These are phyloP conservation scores for Allium sativum DNA, from an alignment of 106 monocot genomes.

Conservation along the genomic window DNA sequence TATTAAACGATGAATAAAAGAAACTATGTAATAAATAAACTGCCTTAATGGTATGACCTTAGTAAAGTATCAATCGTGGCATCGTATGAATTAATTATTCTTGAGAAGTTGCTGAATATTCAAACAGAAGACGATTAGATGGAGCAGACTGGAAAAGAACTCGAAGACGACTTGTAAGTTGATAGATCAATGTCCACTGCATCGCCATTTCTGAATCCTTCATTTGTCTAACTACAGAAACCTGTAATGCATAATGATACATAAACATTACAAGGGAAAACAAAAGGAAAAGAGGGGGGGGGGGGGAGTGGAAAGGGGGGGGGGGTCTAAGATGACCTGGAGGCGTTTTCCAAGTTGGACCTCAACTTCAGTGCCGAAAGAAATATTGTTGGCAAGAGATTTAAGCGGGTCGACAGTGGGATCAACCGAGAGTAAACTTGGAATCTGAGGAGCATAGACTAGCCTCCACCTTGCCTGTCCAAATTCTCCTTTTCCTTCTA, in stretches of 20 bases:
- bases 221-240: slow-evolving; percentile 93
- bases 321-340: slow-evolving; percentile 32
- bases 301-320: too few species aligned
- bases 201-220: slow-evolving; percentile 99
- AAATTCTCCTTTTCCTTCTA: slow-evolving; percentile 96
- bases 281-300: not conserved
- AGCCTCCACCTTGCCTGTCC: slow-evolving; percentile 96
- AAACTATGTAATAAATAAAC: too few species aligned
- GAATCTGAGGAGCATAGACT: slow-evolving; percentile 97
- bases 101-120: slow-evolving; percentile 89
- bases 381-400: slow-evolving; percentile 93
- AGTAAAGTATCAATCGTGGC: not conserved
- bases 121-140: slow-evolving; percentile 87
- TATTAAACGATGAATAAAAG: too few species aligned
- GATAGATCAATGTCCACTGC: slow-evolving; percentile 91
- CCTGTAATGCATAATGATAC: slow-evolving; percentile 27
- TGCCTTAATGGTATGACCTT: slow-evolving; percentile 1
- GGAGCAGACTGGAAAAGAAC: slow-evolving; percentile 90
- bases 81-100: slow-evolving; percentile 17
- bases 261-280: slow-evolving; percentile 1
- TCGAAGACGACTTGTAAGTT: slow-evolving; percentile 80
- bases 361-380: slow-evolving; percentile 95
- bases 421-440: slow-evolving; percentile 86
- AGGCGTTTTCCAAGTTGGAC: slow-evolving; percentile 96
- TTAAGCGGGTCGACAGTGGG: slow-evolving; percentile 84